Conservation (phyloP, 2,329 filamentous ascomycete species). For the Fusarium concolor region DNA sequence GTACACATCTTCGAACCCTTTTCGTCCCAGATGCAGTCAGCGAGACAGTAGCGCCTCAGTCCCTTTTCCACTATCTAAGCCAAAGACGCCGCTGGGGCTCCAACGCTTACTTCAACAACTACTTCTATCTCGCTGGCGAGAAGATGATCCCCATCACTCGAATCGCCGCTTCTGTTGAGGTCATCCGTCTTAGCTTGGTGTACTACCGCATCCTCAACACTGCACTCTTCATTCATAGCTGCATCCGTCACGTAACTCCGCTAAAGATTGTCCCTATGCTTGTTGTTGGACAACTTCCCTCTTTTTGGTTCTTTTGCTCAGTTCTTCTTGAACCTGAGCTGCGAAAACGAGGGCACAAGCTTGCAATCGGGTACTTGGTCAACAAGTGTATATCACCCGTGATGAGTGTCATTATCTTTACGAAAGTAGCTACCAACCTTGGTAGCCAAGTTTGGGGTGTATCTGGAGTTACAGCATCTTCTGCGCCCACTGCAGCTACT, state of each 20-base stretch:
- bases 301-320: constrained; percentile 37
- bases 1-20: constrained; percentile 41
- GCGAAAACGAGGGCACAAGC: constrained; percentile 33
- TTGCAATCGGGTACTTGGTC: constrained; percentile 30
- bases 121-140: constrained; percentile 49
- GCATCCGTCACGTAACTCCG: constrained; percentile 5
- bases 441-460: constrained; percentile 42
- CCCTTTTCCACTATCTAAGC: constrained; percentile 49
- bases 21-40: constrained; percentile 51
- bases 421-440: constrained; percentile 39
- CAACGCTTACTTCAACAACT: constrained; percentile 54
- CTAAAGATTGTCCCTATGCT: constrained; percentile 39
- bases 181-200: constrained; percentile 48
- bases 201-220: constrained; percentile 53
- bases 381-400: constrained; percentile 39
- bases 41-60: constrained; percentile 51
- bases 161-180: constrained; percentile 47
- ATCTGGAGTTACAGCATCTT: constrained; percentile 39
- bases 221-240: constrained; percentile 41
- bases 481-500: constrained; percentile 9
- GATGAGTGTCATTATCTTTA: constrained; percentile 42
- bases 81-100: constrained; percentile 51
- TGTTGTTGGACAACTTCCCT: constrained; percentile 27
- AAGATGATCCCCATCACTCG: constrained; percentile 55
- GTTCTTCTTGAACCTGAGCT: constrained; percentile 30